phyloP scores from a whole-genome alignment of 139 green algal species.

The Closterium sp. region DNA sequence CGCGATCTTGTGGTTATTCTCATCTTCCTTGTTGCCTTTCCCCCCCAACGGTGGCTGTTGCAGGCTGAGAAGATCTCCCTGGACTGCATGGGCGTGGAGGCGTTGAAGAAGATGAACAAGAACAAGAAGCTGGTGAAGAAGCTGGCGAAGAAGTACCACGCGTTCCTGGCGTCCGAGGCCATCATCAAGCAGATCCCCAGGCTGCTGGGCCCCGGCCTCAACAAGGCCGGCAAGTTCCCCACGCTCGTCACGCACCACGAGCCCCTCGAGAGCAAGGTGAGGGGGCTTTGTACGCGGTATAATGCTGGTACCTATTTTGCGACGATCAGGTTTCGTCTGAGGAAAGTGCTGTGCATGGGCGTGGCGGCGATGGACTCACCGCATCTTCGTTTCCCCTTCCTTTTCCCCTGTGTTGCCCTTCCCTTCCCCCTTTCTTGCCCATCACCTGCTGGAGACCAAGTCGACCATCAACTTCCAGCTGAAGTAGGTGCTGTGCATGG shows the following conservation, averaged over 20 bases:
- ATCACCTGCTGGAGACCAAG: conserved; percentile 80
- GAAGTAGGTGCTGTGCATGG: conserved; percentile 99
- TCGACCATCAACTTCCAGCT: conserved; percentile 98
- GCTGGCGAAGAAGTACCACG: conserved; percentile 79
- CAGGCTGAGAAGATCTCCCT: conserved; percentile 75
- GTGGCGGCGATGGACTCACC: conserved; percentile 94
- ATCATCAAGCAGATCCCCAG: conserved; percentile 99
- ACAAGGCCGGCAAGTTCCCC: conserved; percentile 99
- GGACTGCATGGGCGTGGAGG: conserved; percentile 90
- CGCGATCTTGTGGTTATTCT: too few relatives aligned
- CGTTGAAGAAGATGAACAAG: conserved; percentile 99
- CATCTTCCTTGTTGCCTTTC: conserved; percentile 74
- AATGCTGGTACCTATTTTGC: too few relatives aligned
- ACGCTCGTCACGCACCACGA: conserved; percentile 80
- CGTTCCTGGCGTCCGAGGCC: conserved; percentile 94
- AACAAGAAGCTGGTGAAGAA: conserved; percentile 99
- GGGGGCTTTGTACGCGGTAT: neutral
- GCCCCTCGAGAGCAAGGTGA: conserved; percentile 79
- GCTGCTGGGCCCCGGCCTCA: conserved; percentile 95
- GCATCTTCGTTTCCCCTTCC: too few relatives aligned
- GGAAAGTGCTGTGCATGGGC: conserved; percentile 99
- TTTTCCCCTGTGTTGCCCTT: too few relatives aligned
- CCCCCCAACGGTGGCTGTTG: neutral
- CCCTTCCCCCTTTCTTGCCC: conserved; percentile 82
- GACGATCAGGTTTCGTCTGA: conserved; percentile 99